Evolutionary conservation across 139 green algal species (phyloP).

Genomic region (Chlorella sorokiniana): DNA sequence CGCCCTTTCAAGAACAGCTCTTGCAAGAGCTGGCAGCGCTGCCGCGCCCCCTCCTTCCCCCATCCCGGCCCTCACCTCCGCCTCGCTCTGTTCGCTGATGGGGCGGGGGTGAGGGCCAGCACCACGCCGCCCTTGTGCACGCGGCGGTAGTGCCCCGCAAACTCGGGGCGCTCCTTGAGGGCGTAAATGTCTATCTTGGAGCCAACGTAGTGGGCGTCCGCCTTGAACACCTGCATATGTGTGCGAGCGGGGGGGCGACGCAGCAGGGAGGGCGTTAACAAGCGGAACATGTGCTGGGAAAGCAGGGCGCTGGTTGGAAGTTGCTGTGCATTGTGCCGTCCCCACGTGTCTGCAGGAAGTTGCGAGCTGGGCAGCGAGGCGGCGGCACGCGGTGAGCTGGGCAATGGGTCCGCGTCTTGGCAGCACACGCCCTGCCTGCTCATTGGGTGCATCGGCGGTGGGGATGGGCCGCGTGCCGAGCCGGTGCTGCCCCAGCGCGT

Average conservation of each 20-base stretch:
- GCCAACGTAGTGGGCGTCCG: constrained; percentile 26
- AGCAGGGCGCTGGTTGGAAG: too few relatives aligned
- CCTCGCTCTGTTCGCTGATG: constrained; percentile 1
- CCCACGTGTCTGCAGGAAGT: too few relatives aligned
- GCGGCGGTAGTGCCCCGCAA: constrained; percentile 15
- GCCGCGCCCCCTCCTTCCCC: neutral
- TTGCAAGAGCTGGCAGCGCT: neutral
- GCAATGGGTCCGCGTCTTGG: neutral
- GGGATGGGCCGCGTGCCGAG: constrained; percentile 10
- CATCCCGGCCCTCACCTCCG: neutral
- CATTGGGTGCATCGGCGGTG: neutral
- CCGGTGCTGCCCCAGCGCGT: neutral
- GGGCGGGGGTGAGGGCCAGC: constrained; percentile 9
- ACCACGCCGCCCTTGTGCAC: constrained; percentile 46
- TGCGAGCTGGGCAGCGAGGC: too few relatives aligned
- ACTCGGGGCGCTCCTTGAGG: constrained; percentile 33
- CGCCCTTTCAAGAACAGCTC: neutral
- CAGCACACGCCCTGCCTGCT: constrained; percentile 20
- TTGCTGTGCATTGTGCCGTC: too few relatives aligned
- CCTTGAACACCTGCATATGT: constrained; percentile 29
- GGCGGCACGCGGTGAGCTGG: neutral
- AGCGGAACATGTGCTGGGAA: too few relatives aligned
- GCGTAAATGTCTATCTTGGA: constrained; percentile 37
- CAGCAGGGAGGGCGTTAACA: too few relatives aligned
- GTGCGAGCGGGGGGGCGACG: neutral